Evolutionary conservation across 495 filamentous ascomycete species (phyloP).

Genomic region (Hypoxylon fuscum): DNA sequence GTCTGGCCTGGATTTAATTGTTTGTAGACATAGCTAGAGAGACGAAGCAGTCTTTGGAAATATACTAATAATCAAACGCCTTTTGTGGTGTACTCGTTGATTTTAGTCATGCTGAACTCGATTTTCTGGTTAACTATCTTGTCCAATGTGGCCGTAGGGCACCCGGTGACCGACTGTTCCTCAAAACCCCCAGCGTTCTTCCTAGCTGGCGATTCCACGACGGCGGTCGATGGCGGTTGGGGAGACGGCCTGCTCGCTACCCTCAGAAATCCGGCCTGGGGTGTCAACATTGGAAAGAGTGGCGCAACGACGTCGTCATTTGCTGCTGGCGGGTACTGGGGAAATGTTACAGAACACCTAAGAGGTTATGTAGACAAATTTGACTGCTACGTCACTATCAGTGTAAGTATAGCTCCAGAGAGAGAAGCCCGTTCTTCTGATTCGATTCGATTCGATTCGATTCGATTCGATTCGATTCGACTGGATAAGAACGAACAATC

Average conservation of each 20-base stretch:
- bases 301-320: constrained; percentile 64
- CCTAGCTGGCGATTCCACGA: no score
- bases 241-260: constrained; percentile 60
- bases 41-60: neutral
- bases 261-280: constrained; percentile 51
- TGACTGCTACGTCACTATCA: constrained; percentile 57
- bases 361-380: constrained; percentile 39
- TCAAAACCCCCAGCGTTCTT: constrained; percentile 14
- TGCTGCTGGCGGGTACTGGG: constrained; percentile 57
- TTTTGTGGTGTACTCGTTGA: neutral
- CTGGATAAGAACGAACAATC: neutral
- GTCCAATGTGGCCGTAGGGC: constrained; percentile 5
- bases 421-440: neutral
- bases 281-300: constrained; percentile 58
- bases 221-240: constrained; percentile 46
- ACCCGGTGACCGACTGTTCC: constrained; percentile 9
- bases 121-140: constrained; percentile 10
- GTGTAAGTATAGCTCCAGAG: constrained; percentile 32
- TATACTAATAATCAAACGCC: neutral
- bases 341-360: constrained; percentile 48
- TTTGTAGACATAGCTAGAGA: neutral
- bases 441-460: neutral
- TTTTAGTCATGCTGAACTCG: constrained; percentile 9
- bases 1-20: neutral
- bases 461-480: neutral